Evolutionary conservation across 495 filamentous ascomycete genomes (phyloP), one percentile per base, ranked within the genome.

Genomic region (Clohesyomyces aquaticus): DNA sequence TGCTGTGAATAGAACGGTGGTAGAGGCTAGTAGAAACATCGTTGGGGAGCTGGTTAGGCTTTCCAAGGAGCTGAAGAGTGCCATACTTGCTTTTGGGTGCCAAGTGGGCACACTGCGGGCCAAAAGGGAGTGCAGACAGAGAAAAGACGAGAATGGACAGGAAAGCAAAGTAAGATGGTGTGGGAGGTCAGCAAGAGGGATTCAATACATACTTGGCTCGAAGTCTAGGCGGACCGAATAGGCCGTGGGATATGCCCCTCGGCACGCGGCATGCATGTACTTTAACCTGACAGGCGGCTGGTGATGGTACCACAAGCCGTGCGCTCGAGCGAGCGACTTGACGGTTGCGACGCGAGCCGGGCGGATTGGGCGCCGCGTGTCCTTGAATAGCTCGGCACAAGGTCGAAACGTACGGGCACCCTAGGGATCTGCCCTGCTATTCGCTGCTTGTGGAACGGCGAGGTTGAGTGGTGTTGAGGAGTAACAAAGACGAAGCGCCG

Each of bases 1-100:
- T 4, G n/a, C 38, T 9, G 35, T 58, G 19, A 65, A 38, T 1
- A 65, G 46, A 21, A 53, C 55, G 10, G 22, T 27, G 9, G 35
- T 19, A 53, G 21, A 55, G 1, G n/a, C 52, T 14, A 45, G 9
- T 4, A 64, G 22, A 12, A 42, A 35, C 1, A 35, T 11, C 18
- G 14, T 22, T 3, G 29, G 53, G 14, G 61, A 56, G 2, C 28
- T 25, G 10, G 22, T 60, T 25, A 41, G 43, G 47, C 28, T n/a
- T 16, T 60, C 46, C 25, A 41, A 51, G 16, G 11, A 38, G 47
- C 42, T n/a, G 46, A 43, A 27, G 41, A 57, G 12, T 11, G 54
- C 25, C 54, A 57, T 57, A 22, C 12, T 29, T 18, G 29, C 18
- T 11, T 18, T n/a, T 41, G 11, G 21, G 18, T 3, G n/a, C 51